Evolutionary conservation across 2,329 filamentous ascomycete species (phyloP).

Genomic region (Lecanicillium sp.): DNA sequence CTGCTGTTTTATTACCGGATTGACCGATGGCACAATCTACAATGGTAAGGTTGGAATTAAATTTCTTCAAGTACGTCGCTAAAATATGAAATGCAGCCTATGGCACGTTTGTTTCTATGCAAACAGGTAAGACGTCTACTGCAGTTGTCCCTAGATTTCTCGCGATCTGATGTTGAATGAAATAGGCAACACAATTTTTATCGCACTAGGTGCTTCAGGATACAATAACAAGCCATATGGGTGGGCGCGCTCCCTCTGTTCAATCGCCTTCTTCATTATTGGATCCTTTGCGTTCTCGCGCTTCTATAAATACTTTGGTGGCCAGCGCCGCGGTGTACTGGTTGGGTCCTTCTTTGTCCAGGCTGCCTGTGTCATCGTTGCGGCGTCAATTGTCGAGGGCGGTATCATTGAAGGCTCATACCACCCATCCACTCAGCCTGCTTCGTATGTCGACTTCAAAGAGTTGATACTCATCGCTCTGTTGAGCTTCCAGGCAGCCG

Average conservation of each 20-base stretch:
- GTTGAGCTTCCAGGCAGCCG: constrained; percentile 45
- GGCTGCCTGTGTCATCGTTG: constrained; percentile 39
- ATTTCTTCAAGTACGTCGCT: constrained; percentile 1
- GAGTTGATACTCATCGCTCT: constrained; percentile 35
- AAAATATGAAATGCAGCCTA: constrained; percentile 13
- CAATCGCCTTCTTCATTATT: constrained; percentile 43
- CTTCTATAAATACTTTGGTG: constrained; percentile 21
- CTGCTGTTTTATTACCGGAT: constrained; percentile 29
- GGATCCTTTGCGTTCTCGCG: constrained; percentile 40
- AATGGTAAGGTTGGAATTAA: constrained; percentile 18
- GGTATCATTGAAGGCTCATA: constrained; percentile 18
- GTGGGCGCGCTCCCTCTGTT: constrained; percentile 41
- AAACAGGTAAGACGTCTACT: constrained; percentile 19
- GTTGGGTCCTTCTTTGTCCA: constrained; percentile 44
- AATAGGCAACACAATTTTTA: constrained; percentile 53
- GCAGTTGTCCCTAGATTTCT: neutral
- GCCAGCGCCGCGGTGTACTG: constrained; percentile 34
- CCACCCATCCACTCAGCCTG: constrained; percentile 4
- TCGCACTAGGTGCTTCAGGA: constrained; percentile 48
- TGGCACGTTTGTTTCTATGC: constrained; percentile 32
- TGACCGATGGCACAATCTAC: constrained; percentile 32
- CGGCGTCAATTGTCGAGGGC: constrained; percentile 43
- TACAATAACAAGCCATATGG: constrained; percentile 41
- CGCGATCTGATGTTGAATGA: neutral
- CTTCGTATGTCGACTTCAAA: constrained; percentile 15